These are phyloP conservation scores for Diaporthe longicolla DNA, from an alignment of 2,329 filamentous ascomycete species.

Conservation along the genomic window DNA sequence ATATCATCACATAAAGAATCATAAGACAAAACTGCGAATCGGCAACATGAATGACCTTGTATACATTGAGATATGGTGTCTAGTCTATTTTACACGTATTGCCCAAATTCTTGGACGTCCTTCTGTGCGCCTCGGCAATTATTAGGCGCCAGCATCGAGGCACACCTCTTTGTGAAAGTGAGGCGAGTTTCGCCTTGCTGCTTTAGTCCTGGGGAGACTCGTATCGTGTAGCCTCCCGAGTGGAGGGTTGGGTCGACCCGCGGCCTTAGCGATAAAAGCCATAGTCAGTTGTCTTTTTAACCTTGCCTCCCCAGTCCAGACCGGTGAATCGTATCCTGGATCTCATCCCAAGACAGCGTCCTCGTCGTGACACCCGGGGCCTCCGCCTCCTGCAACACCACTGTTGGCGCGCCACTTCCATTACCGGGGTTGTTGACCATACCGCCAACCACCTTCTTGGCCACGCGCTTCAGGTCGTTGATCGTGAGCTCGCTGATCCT, in stretches of 20 bases:
- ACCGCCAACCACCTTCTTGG: constrained; percentile 82
- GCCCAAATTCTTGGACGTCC: not conserved
- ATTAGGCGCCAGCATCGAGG: not conserved
- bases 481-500: constrained; percentile 88
- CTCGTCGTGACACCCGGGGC: constrained; percentile 77
- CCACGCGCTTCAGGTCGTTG: constrained; percentile 85
- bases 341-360: constrained; percentile 86
- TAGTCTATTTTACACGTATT: constrained; percentile 28
- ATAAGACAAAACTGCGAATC: not conserved
- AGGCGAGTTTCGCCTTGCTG: not conserved
- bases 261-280: not conserved
- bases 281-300: not conserved
- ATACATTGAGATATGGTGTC: constrained; percentile 31
- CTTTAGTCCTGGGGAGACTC: not conserved
- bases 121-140: not conserved
- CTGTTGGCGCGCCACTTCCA: constrained; percentile 91
- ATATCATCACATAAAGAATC: not conserved
- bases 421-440: constrained; percentile 79
- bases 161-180: not conserved
- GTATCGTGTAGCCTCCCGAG: not conserved
- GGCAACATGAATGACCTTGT: not conserved
- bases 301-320: constrained; percentile 82
- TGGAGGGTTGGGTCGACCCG: too few species aligned
- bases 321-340: constrained; percentile 85
- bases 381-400: constrained; percentile 93